Base-by-base conservation (phyloP, 768 basidiomycete genomes). In the Suillus bovinus region DNA sequence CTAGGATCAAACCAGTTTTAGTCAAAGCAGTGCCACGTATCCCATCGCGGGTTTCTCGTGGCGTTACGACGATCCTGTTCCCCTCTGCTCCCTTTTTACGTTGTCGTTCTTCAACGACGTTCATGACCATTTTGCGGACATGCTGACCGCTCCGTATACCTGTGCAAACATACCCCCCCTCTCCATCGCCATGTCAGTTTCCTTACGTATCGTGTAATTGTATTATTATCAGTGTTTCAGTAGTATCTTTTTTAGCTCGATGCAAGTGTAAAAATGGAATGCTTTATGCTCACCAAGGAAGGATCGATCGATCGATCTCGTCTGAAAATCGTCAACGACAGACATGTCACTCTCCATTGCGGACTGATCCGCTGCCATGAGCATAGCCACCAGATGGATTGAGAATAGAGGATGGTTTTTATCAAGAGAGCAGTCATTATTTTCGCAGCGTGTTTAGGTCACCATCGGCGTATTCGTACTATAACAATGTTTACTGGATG, bases 1-100 rank as follows among this genome's bases (percentile, higher is more conserved):
- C 39, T 34, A 29, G 46, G 47, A 39, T 64, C 63, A 57, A 61
- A 64, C 60, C 53, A 60, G 55, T 41, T 64, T 55, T 59, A 58
- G 57, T 58, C 54, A 20, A 39, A 27, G 9, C 55, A 38, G 24
- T 56, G 36, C 55, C 55, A 56, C 55, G 55, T 56, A 39, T 27
- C 8, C 27, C 17, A 11, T 36, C 36, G 38, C 24, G 17, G 9
- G 16, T 24, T 27, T 27, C 38, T 55, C 17, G 54, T 55, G 53
- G 34, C 11, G 33, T 56, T 27, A 39, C 10, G n/a, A 39, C 24
- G 17, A 27, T 17, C 17, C 38, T 27, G 24, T 55, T 38, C 24
- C 24, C 8, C 55, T 17, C 38, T 56, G 5, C 36, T 27, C 16
- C 24, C 11, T 56, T n/a, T 55, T 24, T 22, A 24, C 14, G 14